A percentile compares a stretch with the other conserved stretches of the same genome.
Evolutionary conservation across 2,329 filamentous ascomycete species (phyloP).

Genomic region (Xylogone sp.): DNA sequence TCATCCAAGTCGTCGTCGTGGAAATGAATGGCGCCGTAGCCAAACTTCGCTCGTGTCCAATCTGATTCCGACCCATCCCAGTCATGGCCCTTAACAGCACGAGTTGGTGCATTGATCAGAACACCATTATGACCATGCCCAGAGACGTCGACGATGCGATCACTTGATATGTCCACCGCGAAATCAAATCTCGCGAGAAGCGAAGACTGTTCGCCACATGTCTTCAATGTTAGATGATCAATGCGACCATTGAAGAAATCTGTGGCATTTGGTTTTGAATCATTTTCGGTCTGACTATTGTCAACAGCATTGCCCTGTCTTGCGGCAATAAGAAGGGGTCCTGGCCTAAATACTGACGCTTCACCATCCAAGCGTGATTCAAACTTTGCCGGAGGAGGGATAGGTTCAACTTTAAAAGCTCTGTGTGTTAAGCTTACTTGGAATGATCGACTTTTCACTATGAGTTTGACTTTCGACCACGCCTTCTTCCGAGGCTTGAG

Average conservation of each 20-base stretch:
- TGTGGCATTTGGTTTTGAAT: not conserved
- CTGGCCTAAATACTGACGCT: not conserved
- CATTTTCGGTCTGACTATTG: not conserved
- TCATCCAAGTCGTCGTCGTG: slow-evolving; percentile 36
- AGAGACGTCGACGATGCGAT: slow-evolving; percentile 25
- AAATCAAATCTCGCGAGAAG: slow-evolving; percentile 18
- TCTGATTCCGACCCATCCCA: slow-evolving; percentile 28
- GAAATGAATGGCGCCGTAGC: slow-evolving; percentile 35
- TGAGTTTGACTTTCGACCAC: not conserved
- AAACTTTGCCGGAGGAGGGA: not conserved
- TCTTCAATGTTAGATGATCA: slow-evolving; percentile 14
- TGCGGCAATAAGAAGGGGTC: slow-evolving; percentile 5
- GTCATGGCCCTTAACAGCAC: slow-evolving; percentile 29
- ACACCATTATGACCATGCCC: slow-evolving; percentile 19
- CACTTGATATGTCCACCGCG: slow-evolving; percentile 18
- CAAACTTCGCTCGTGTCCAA: slow-evolving; percentile 30
- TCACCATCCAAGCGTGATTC: not conserved
- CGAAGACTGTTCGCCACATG: slow-evolving; percentile 1
- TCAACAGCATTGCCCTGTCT: slow-evolving; percentile 3
- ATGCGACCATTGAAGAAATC: slow-evolving; percentile 17
- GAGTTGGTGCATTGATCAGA: slow-evolving; percentile 30
- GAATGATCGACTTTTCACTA: not conserved
- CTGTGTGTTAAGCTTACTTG: not conserved
- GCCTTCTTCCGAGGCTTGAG: not conserved
- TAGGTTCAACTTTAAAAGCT: not conserved